phyloP scores from a whole-genome alignment of 768 basidiomycete genomes.

The Aureoboletus auriporus region DNA sequence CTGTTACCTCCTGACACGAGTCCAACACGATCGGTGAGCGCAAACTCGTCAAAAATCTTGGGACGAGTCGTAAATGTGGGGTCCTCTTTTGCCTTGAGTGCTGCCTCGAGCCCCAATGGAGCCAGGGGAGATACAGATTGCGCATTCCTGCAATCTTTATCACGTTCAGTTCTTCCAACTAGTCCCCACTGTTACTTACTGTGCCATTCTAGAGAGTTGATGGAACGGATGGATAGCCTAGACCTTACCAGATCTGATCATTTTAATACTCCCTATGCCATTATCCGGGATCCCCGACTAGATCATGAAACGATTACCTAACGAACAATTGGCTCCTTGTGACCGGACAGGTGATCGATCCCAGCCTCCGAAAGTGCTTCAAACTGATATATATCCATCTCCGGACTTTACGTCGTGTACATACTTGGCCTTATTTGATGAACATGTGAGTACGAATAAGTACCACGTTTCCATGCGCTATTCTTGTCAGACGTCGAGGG shows the following conservation, averaged over 20 bases:
- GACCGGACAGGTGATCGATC: no score
- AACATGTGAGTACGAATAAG: no score
- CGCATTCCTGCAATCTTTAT: constrained; percentile 9
- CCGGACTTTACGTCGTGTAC: no score
- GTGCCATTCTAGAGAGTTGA: neutral
- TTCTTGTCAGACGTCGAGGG: no score
- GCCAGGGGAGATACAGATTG: constrained; percentile 56
- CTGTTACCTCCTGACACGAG: constrained; percentile 63
- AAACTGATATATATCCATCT: no score
- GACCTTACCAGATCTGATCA: neutral
- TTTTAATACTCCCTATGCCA: neutral
- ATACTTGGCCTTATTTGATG: no score
- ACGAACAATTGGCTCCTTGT: no score
- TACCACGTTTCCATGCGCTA: no score
- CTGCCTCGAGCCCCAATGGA: constrained; percentile 60
- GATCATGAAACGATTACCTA: no score
- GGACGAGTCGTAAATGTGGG: constrained; percentile 32
- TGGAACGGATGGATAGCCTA: neutral
- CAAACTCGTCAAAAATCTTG: constrained; percentile 60
- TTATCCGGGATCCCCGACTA: no score
- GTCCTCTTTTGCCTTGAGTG: constrained; percentile 40
- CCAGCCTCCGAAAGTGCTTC: no score
- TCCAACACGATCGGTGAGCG: constrained; percentile 52
- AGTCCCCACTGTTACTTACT: neutral
- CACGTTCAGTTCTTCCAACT: neutral